Percentiles rank a stretch among this genome's conserved stretches.
phyloP scores from a whole-genome alignment of 2,329 filamentous ascomycete species.

The Grosmannia clavigera region DNA sequence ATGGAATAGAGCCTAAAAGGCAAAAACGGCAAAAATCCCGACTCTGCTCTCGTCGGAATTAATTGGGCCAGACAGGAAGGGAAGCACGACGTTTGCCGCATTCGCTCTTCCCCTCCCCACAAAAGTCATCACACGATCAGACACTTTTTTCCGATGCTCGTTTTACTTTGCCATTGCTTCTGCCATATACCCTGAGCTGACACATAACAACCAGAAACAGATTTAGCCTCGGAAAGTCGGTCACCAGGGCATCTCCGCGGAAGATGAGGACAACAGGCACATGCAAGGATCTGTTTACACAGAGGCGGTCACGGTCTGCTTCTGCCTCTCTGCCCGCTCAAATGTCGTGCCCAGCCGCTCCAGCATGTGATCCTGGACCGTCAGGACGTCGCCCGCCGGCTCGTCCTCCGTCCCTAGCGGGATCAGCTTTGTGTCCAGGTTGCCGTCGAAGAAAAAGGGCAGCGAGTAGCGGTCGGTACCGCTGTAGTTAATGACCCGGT shows the following conservation, averaged over 20 bases:
- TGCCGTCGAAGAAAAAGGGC: conserved; percentile 44
- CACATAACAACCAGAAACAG: neutral
- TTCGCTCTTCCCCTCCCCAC: neutral
- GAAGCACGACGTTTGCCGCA: neutral
- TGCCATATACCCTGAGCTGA: neutral
- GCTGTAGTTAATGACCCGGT: conserved; percentile 42
- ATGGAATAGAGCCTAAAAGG: neutral
- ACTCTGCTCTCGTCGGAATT: neutral
- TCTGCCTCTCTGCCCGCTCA: conserved; percentile 6
- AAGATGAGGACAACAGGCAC: neutral
- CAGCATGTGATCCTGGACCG: conserved; percentile 22
- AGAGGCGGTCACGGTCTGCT: neutral
- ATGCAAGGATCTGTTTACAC: neutral
- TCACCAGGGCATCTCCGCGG: neutral
- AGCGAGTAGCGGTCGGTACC: conserved; percentile 39
- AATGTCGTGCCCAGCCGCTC: conserved; percentile 19
- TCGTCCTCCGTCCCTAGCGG: conserved; percentile 20
- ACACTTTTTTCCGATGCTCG: neutral
- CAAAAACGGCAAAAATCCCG: neutral
- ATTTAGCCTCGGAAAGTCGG: neutral
- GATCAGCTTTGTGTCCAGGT: conserved; percentile 27
- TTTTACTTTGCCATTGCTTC: neutral
- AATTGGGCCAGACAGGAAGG: neutral
- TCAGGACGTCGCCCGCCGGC: conserved; percentile 13
- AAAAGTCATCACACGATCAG: neutral